Conservation (phyloP, 2,329 filamentous ascomycete species). For the Aspergillus clavatus region DNA sequence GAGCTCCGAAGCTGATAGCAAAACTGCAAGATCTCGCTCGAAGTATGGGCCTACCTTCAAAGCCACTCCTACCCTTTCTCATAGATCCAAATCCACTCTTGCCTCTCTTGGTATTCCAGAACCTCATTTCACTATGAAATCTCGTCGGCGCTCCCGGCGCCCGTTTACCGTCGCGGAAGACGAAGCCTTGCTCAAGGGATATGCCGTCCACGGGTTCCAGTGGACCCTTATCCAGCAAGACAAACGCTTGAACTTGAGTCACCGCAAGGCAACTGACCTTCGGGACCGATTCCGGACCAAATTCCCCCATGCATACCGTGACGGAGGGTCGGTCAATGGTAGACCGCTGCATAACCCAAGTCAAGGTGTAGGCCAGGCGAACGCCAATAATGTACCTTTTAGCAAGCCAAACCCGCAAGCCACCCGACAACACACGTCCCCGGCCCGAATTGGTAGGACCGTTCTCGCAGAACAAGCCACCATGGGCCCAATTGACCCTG, state of each 20-base stretch:
- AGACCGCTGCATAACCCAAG: constrained; percentile 20
- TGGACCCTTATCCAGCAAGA: constrained; percentile 59
- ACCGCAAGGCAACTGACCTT: constrained; percentile 54
- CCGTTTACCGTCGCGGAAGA: constrained; percentile 56
- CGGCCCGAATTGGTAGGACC: constrained; percentile 12
- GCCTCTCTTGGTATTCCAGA: constrained; percentile 46
- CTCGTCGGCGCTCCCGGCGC: constrained; percentile 50
- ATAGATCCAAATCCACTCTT: constrained; percentile 29
- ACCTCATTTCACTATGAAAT: constrained; percentile 44
- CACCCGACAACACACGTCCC: constrained; percentile 6
- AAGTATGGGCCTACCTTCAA: constrained; percentile 18
- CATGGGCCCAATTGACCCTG: constrained; percentile 26
- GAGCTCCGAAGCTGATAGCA: constrained; percentile 13
- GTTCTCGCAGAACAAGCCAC: constrained; percentile 11
- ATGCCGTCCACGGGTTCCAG: constrained; percentile 53
- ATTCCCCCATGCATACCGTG: constrained; percentile 54
- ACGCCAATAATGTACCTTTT: constrained; percentile 6
- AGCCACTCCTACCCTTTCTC: constrained; percentile 26
- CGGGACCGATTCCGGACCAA: constrained; percentile 58
- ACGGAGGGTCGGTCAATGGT: constrained; percentile 38
- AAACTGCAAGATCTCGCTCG: constrained; percentile 8
- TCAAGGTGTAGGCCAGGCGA: constrained; percentile 4
- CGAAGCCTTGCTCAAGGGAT: constrained; percentile 54
- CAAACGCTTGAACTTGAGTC: constrained; percentile 45
- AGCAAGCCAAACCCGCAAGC: constrained; percentile 12